Base-by-base conservation (phyloP, 148 eudicot species). In the Nepenthes mirabilis region DNA sequence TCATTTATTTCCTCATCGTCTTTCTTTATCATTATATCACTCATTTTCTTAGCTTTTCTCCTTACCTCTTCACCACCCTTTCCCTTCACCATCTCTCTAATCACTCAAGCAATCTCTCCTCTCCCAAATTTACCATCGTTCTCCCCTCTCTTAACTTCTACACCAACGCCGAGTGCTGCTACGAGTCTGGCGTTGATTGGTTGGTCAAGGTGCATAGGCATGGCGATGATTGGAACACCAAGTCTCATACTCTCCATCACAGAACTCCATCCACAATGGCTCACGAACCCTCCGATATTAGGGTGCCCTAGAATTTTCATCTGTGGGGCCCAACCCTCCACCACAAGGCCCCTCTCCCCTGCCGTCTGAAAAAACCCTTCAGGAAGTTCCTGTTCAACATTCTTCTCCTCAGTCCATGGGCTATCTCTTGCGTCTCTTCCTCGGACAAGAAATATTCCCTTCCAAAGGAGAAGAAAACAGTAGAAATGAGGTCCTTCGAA, bases 151-250 rank as follows among this genome's bases (percentile, higher is more conserved):
- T 40, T 7, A 1, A 70, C 74, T 45, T 65, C 71, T 10, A 71
- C 11, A 3, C 57, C 75, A 9, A 60, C 56, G 2, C 75, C 79
- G 32, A 70, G 40, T 36, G 61, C 65, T 57, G 36, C 75, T 59
- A 62, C 63, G 43, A 75, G 55, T 47, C 62, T 71, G 1, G 72
- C 75, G 48, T 75, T 75, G 34, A 63, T 11, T 13, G 79, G 79
- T 49, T 75, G 79, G n/a, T 75, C 79, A 34, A 47, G 37, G 32
- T 67, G 79, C 79, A 71, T 66, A 0, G 79, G 75, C 69, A 71
- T 59, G 37, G 79, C 72, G 23, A 75, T 33, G 14, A 74, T 64
- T 7, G 77, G 77, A 7, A 74, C 69, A 11, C 73, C 77, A 50
- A 68, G 47, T 14, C 43, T 52, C 23, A 74, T 36, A 51, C 73